Base-by-base conservation (phyloP, 345 rosid species). In the Pugionium dolabratum region DNA sequence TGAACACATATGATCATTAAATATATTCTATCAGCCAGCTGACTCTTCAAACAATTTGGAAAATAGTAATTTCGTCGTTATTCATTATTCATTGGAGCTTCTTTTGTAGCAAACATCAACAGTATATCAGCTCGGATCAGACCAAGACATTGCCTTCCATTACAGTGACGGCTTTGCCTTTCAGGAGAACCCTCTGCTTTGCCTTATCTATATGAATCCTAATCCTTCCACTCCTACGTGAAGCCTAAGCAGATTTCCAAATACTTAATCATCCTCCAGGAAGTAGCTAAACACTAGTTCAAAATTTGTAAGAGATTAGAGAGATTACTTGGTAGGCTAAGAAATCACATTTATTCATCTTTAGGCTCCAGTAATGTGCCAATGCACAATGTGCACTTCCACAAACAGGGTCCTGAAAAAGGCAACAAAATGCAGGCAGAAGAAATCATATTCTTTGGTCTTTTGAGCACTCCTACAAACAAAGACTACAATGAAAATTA, bases 341-440 rank as follows among this genome's bases (percentile, higher is more conserved):
- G 27, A 86, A 67, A 53, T 88, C 84, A 33, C 55, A 73, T 41
- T 91, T 91, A 41, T 84, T 82, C 44, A 87, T 78, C 79, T 86
- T 87, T 42, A 79, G 49, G 62, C 79, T 78, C 96, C 96, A 92
- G 54, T 87, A 87, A 26, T 76, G 58, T 62, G 88, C 90, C 66
- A 92, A 64, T 33, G 87, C 81, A 78, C 98, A 89, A 61, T 87
- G 84, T 9, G 93, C 95, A 68, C 90, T 82, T 35, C 98, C 93
- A 55, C 82, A 75, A 27, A 87, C 91, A 49, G 93, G 94, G 75
- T 89, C 97, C 98, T 92, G 79, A 46, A 60, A 33, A 47, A 7
- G 2, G 35, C 1, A 3, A 49, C 45, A 60, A 28, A 69, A n/a
- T 62, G 33, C 6, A 48, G 8, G 3, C 36, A 59, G 6, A 68